A percentile compares a stretch with the other conserved stretches of the same genome.
These are phyloP conservation scores for Monilinia polystroma DNA, from an alignment of 2,329 filamentous ascomycete species.

Conservation along the genomic window DNA sequence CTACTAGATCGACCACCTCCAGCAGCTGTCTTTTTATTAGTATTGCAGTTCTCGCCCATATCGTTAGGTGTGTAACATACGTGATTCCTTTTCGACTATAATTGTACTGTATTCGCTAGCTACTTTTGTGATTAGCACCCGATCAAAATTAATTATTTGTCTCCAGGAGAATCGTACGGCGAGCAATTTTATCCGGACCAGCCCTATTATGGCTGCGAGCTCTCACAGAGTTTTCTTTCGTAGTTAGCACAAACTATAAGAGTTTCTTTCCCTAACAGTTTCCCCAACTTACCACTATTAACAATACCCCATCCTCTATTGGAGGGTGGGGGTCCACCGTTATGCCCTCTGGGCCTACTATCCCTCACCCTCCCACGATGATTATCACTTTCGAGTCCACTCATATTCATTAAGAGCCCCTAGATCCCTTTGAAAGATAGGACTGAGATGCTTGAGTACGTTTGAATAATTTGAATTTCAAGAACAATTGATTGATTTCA, in stretches of 20 bases:
- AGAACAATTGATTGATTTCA: background rate
- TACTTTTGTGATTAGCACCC: background rate
- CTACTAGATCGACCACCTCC: background rate
- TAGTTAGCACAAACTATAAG: background rate
- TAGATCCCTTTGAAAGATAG: background rate
- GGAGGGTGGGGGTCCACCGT: background rate
- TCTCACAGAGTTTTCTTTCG: background rate
- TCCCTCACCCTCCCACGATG: no score
- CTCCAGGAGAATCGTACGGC: background rate
- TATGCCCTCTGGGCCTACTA: background rate
- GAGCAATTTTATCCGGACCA: background rate
- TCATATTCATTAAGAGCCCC: background rate
- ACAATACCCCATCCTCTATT: background rate
- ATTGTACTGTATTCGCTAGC: background rate
- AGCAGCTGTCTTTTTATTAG: background rate
- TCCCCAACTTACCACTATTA: background rate
- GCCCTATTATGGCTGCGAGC: background rate
- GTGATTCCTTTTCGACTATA: background rate
- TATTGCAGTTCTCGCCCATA: background rate
- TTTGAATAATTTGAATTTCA: background rate
- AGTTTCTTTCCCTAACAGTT: background rate
- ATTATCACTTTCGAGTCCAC: background rate
- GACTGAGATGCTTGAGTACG: background rate
- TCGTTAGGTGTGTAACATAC: background rate
- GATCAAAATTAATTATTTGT: background rate